A percentile compares a stretch with the other conserved stretches of the same genome.
Evolutionary conservation across 2,329 filamentous ascomycete species (phyloP).

Genomic region (Fusarium chaquense): DNA sequence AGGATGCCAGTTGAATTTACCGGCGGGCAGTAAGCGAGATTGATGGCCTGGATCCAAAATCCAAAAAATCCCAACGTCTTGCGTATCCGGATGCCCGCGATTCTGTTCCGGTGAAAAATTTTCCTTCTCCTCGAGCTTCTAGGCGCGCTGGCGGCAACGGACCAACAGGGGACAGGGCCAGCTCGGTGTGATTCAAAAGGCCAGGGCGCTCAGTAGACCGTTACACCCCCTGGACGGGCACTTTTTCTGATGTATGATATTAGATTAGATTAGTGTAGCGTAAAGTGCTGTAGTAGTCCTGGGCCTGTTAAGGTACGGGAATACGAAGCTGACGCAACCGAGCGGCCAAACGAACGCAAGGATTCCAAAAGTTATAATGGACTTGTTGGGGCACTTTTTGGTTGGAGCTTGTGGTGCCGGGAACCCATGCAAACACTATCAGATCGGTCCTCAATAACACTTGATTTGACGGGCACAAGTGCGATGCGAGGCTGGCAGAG

Average conservation of each 20-base stretch:
- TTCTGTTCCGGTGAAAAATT: slow-evolving; percentile 49
- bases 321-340: slow-evolving; percentile 48
- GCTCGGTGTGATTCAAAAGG: slow-evolving; percentile 50
- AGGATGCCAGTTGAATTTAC: slow-evolving; percentile 51
- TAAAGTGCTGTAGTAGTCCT: background rate
- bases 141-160: slow-evolving; percentile 48
- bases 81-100: slow-evolving; percentile 46
- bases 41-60: slow-evolving; percentile 46
- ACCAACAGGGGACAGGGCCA: slow-evolving; percentile 42
- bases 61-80: slow-evolving; percentile 46
- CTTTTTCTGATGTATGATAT: slow-evolving; percentile 14
- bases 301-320: slow-evolving; percentile 34
- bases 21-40: slow-evolving; percentile 53
- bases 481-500: slow-evolving; percentile 41
- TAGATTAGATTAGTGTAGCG: slow-evolving; percentile 31
- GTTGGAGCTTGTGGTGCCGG: slow-evolving; percentile 20
- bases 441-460: background rate
- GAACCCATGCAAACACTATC: slow-evolving; percentile 39
- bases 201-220: slow-evolving; percentile 43
- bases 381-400: slow-evolving; percentile 31
- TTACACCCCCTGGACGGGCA: slow-evolving; percentile 37
- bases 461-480: slow-evolving; percentile 30
- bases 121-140: slow-evolving; percentile 49
- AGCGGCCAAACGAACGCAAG: slow-evolving; percentile 26
- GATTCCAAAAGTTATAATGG: slow-evolving; percentile 21